Evolutionary conservation across 352 stramenopile species (phyloP), one percentile per base, ranked within the genome.

Genomic region (Pythium volutum): DNA sequence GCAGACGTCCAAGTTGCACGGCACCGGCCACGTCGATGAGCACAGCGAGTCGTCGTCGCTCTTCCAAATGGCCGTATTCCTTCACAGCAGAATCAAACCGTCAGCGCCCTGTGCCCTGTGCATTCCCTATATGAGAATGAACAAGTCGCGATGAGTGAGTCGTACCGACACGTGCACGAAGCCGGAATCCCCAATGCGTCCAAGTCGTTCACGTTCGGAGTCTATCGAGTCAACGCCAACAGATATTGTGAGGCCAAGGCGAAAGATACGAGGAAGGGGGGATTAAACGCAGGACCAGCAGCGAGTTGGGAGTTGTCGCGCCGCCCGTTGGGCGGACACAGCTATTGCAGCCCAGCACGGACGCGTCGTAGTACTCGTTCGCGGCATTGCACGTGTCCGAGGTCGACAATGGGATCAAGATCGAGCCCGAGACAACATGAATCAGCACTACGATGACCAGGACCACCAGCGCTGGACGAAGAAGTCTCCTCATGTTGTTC

Each of bases 21-120:
- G 79, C 4, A 69, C 76, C 10, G 83, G 83, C 83, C 83, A 92
- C 11, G 73, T 84, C 10, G 80, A 75, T 23, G 75, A 70, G 33
- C 83, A 92, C 0, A 38, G 55, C 9, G 67, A 63, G 27, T 84
- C 69, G 0, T 69, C 59, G 41, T 74, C 60, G 25, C 50, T 27
- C 18, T 65, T 41, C 18, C 38, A 46, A 33, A 64, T 65, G 5
- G 62, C 41, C 2, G 57, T 45, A 4, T 49, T 64, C 20, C 57
- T 64, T n/a, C 9, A 22, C 1, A 45, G 34, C 23, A 50, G 25
- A n/a, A 5, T 15, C 12, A 25, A 57, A 31, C n/a, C n/a, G n/a
- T 10, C 34, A 26, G 4, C 9, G 29, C 4, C 9, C 29, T 33
- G 29, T 33, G 29, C n/a, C n/a, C n/a, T n/a, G n/a, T n/a, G n/a